Evolutionary conservation across 176 grass and related monocot species (phyloP), one percentile per base, ranked within the genome.

Genomic region (Cenchrus purpureus): DNA sequence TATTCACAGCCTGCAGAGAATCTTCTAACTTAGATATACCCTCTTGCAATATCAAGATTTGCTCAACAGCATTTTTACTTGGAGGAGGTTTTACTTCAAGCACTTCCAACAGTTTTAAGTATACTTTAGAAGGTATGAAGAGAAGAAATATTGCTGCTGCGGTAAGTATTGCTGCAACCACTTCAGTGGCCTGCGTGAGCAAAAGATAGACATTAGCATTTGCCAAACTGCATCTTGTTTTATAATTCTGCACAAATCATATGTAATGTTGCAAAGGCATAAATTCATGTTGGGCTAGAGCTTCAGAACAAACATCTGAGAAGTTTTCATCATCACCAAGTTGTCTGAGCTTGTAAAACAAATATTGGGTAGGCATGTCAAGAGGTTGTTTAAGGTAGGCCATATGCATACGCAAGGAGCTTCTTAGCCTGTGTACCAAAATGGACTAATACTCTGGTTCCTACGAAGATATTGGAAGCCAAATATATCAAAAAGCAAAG

Each of bases 61-160:
- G 91, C 76, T 97, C 94, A 68, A 94, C 91, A 65, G 94, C 69
- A 86, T 92, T 97, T 81, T 92, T 97, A 88, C 58, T 70, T n/a
- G 91, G 77, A 66, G 91, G 91, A 71, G 87, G 68, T 82, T 71
- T 89, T 62, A 97, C 86, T 85, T 86, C 83, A 86, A 97, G 84
- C 77, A 84, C 89, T 82, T 88, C 87, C 82, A 92, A 70, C 46
- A 57, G 12, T 87, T 94, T 80, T 66, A n/a, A n/a, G n/a, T n/a
- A n/a, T n/a, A n/a, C n/a, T n/a, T n/a, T n/a, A 5, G 74, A 67
- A 86, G 94, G 87, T 79, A 88, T 3, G 1, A 93, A 70, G 14
- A 91, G 20, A 63, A 97, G 64, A 80, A 92, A 44, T 87, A 34
- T 76, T 44, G 94, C 89, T 59, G 71, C 25, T 11, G 76, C 37